These are phyloP conservation scores for Chiua virens DNA, from an alignment of 768 basidiomycete genomes.

Conservation along the genomic window DNA sequence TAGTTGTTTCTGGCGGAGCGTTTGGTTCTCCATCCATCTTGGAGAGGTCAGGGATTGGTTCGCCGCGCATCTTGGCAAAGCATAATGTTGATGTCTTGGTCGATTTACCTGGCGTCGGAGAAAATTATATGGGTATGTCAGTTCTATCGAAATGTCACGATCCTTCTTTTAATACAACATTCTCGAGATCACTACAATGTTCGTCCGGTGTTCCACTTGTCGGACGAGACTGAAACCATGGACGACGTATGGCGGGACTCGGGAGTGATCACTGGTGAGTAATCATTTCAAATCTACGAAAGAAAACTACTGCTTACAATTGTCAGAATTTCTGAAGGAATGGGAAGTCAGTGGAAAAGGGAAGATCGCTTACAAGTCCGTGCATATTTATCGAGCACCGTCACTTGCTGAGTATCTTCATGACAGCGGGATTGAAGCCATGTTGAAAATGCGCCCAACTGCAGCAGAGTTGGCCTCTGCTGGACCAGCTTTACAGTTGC, in stretches of 20 bases:
- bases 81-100: conserved; percentile 48
- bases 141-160: accelerated
- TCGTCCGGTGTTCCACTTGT: conserved; percentile 24
- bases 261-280: conserved; percentile 38
- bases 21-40: conserved; percentile 59
- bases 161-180: background rate
- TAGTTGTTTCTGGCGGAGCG: conserved; percentile 52
- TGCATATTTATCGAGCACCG: background rate
- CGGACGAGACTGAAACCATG: conserved; percentile 47
- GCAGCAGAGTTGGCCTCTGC: conserved; percentile 15
- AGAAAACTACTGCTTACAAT: background rate
- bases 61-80: conserved; percentile 43
- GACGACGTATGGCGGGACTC: conserved; percentile 42
- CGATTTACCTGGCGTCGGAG: conserved; percentile 77
- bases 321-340: conserved; percentile 28
- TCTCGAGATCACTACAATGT: conserved; percentile 30
- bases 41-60: conserved; percentile 71
- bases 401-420: background rate
- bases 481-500: conserved; percentile 17
- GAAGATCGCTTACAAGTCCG: conserved; percentile 54
- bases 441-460: conserved; percentile 26
- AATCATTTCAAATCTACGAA: conserved; percentile 11
- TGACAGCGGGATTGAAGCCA: conserved; percentile 16
- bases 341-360: conserved; percentile 42
- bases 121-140: conserved; percentile 55